These are phyloP conservation scores for Cicer chorassanicum DNA, from an alignment of 306 rosid species.

Conservation along the genomic window DNA sequence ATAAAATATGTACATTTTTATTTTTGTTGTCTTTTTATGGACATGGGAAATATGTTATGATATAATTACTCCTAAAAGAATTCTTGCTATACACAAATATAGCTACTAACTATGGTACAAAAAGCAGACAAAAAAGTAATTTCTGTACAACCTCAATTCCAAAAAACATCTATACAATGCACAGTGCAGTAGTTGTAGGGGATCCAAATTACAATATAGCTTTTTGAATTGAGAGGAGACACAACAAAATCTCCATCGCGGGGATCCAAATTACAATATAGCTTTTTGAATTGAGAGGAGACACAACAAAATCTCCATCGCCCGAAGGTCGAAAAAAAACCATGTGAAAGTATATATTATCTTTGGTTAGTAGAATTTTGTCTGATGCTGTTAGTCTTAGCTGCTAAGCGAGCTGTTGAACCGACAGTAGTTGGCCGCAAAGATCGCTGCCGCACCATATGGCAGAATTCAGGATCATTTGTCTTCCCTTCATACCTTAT, in stretches of 20 bases:
- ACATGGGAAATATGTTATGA: too few species aligned
- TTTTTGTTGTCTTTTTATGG: too few species aligned
- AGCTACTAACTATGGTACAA: slow-evolving; percentile 44
- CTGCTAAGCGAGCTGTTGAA: slow-evolving; percentile 79
- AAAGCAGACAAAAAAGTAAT: slow-evolving; percentile 21
- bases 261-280: too few species aligned
- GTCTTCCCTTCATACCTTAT: slow-evolving; percentile 65
- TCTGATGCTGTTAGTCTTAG: slow-evolving; percentile 52
- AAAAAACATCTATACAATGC: neutral
- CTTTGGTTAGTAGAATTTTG: slow-evolving; percentile 41
- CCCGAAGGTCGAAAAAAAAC: too few species aligned
- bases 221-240: too few species aligned
- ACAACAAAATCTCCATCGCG: slow-evolving; percentile 24
- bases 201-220: too few species aligned
- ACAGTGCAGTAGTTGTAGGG: too few species aligned
- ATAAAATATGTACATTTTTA: too few species aligned
- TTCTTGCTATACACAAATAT: slow-evolving; percentile 43
- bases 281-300: too few species aligned
- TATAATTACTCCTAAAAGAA: slow-evolving; percentile 43
- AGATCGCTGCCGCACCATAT: slow-evolving; percentile 62
- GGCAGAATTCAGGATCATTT: slow-evolving; percentile 64
- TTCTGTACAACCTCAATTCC: slow-evolving; percentile 35
- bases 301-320: slow-evolving; percentile 26
- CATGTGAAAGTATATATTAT: slow-evolving; percentile 20
- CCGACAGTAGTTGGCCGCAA: slow-evolving; percentile 64